Percentiles rank a stretch among this genome's conserved stretches.
Evolutionary conservation across 2,329 filamentous ascomycete genomes (phyloP).

Genomic region (Colletotrichum eleusines): DNA sequence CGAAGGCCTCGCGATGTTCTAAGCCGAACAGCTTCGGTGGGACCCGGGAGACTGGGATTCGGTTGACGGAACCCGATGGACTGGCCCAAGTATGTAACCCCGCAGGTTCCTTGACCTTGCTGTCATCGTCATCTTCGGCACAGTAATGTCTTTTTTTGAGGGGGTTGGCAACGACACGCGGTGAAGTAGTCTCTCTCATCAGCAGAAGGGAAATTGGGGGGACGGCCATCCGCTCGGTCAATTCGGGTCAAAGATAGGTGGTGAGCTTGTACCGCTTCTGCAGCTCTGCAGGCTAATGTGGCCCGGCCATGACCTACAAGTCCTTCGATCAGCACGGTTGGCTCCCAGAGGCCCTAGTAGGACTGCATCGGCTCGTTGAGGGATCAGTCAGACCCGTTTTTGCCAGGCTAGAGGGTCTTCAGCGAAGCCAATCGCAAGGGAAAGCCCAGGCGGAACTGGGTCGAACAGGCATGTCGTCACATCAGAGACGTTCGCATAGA

Average conservation of each 20-base stretch:
- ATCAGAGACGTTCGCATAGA: neutral
- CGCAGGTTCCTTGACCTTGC: neutral
- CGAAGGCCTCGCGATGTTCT: slow-evolving; percentile 11
- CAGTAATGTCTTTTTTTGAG: neutral
- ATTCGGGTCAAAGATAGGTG: slow-evolving; percentile 35
- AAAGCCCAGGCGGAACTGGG: neutral
- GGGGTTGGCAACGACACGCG: slow-evolving; percentile 1
- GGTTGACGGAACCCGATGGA: neutral
- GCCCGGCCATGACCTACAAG: neutral
- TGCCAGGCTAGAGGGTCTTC: neutral
- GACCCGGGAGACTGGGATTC: neutral
- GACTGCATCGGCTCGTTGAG: neutral
- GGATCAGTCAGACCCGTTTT: neutral
- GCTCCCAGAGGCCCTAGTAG: neutral
- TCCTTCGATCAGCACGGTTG: neutral
- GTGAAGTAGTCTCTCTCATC: slow-evolving; percentile 16
- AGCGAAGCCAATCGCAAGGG: slow-evolving; percentile 2
- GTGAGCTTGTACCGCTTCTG: neutral
- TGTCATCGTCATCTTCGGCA: neutral
- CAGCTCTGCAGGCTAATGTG: slow-evolving; percentile 12
- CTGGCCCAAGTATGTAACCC: slow-evolving; percentile 3
- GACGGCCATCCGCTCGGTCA: slow-evolving; percentile 17
- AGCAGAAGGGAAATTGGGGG: slow-evolving; percentile 19
- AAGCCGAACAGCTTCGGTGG: slow-evolving; percentile 14
- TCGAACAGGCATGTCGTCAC: neutral